phyloP scores from a whole-genome alignment of 768 basidiomycete species.

The Xerocomus spinulosus region DNA sequence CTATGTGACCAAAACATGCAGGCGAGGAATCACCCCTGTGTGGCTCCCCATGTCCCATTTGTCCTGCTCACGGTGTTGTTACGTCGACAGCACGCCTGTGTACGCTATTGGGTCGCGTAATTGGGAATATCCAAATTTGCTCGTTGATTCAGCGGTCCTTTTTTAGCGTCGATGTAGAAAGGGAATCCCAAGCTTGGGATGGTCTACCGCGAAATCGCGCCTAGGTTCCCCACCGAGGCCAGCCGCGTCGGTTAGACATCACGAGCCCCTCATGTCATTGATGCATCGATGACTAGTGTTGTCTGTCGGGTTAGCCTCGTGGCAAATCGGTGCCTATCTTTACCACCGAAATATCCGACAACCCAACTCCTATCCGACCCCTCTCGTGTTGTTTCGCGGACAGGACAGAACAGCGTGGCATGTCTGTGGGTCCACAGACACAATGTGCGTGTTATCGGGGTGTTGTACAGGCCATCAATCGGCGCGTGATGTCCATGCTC shows the following conservation, averaged over 20 bases:
- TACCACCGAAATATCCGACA: constrained; percentile 13
- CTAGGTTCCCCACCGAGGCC: constrained; percentile 1
- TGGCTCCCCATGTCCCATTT: constrained; percentile 17
- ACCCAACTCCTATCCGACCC: constrained; percentile 21
- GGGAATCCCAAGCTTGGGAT: constrained; percentile 2
- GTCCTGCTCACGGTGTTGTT: constrained; percentile 13
- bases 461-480: constrained; percentile 15
- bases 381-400: not conserved
- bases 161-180: constrained; percentile 1
- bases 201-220: constrained; percentile 6
- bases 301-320: constrained; percentile 11
- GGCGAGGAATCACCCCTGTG: constrained; percentile 13
- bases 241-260: constrained; percentile 13
- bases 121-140: constrained; percentile 11
- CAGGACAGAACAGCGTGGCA: constrained; percentile 3
- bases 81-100: constrained; percentile 25
- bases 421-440: constrained; percentile 5
- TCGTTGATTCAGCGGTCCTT: constrained; percentile 14
- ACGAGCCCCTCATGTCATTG: constrained; percentile 9
- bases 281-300: constrained; percentile 7
- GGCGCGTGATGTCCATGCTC: constrained; percentile 20
- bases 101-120: constrained; percentile 17
- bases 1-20: constrained; percentile 13
- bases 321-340: constrained; percentile 21
- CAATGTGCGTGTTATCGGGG: constrained; percentile 17